Base-by-base conservation (phyloP, 2,329 filamentous ascomycete species). In the Arthrinium puccinioides region DNA sequence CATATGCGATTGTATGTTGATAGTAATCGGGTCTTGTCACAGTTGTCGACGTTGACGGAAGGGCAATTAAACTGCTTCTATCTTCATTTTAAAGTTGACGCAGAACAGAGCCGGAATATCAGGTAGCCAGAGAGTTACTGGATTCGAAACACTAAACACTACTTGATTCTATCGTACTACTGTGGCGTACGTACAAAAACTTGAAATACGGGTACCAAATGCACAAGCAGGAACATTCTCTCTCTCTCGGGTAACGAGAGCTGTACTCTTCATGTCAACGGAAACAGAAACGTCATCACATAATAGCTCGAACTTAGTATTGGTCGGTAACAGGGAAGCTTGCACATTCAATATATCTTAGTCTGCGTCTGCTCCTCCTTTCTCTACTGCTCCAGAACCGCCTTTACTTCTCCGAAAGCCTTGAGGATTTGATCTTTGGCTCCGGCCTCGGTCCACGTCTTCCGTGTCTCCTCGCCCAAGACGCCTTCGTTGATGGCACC, bases 331-430 rank as follows among this genome's bases (percentile, higher is more conserved):
- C n/a, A n/a, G n/a, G n/a, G n/a, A n/a, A n/a, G n/a, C n/a, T n/a
- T n/a, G n/a, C n/a, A n/a, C n/a, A n/a, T n/a, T n/a, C n/a, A n/a
- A n/a, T 28, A 28, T n/a, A 9, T 28, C n/a, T 28, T 28, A 15
- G 13, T 4, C 18, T 28, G 26, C 26, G 18, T 8, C 26, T 28
- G 26, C 4, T 33, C 46, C 14, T 35, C 36, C 2, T 33, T 33
- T 13, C 44, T 45, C 2, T 43, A 44, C 44, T 52, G 40, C 38
- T 46, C 27, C n/a, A 57, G 35, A 10, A 56, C 35, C 7, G 35
- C 45, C 47, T 48, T 53, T 25, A 57, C 16, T 26, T 56, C 54
- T 13, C 38, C 47, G 4, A 51, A 54, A 6, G 45, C 44, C 44
- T 49, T 50, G 19, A 37, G 33, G 5, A 55, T 41, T 10, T 36